phyloP scores from a whole-genome alignment of 441 rosid species.

The Jatropha multifida region DNA sequence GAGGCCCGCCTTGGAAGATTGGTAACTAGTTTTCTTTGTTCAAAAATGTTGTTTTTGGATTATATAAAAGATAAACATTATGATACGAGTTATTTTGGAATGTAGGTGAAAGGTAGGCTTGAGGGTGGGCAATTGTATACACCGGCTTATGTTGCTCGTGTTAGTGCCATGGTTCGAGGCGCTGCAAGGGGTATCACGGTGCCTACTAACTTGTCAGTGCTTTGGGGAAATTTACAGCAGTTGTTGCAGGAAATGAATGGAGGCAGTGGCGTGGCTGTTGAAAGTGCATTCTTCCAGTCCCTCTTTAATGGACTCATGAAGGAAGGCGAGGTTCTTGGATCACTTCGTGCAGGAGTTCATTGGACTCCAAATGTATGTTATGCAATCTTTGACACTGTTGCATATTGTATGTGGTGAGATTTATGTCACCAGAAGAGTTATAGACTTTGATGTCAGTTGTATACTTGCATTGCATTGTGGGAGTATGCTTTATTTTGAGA shows the following conservation, averaged over 20 bases:
- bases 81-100: slow-evolving; percentile 17
- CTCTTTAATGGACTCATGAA: slow-evolving; percentile 73
- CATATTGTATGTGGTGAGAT: not conserved
- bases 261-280: slow-evolving; percentile 80
- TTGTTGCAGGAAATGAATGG: slow-evolving; percentile 91
- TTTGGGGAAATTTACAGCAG: slow-evolving; percentile 83
- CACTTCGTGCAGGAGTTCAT: slow-evolving; percentile 94
- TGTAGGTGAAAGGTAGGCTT: slow-evolving; percentile 93
- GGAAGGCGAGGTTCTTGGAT: slow-evolving; percentile 85
- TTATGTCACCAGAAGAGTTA: slow-evolving; percentile 10
- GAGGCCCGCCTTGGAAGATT: slow-evolving; percentile 90
- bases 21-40: slow-evolving; percentile 41
- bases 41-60: not conserved
- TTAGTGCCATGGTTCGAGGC: slow-evolving; percentile 93
- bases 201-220: slow-evolving; percentile 68
- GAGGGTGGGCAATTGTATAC: slow-evolving; percentile 97
- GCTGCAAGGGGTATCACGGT: slow-evolving; percentile 88
- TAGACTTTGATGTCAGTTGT: not conserved
- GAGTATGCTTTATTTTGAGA: slow-evolving; percentile 8
- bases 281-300: slow-evolving; percentile 85
- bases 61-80: slow-evolving; percentile 9
- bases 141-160: slow-evolving; percentile 93
- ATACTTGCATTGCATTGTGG: not conserved
- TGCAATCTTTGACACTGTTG: not conserved
- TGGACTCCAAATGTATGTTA: slow-evolving; percentile 92